A percentile compares a stretch with the other conserved stretches of the same genome.
phyloP scores from a whole-genome alignment of 495 filamentous ascomycete genomes.

The Neurospora pannonica region DNA sequence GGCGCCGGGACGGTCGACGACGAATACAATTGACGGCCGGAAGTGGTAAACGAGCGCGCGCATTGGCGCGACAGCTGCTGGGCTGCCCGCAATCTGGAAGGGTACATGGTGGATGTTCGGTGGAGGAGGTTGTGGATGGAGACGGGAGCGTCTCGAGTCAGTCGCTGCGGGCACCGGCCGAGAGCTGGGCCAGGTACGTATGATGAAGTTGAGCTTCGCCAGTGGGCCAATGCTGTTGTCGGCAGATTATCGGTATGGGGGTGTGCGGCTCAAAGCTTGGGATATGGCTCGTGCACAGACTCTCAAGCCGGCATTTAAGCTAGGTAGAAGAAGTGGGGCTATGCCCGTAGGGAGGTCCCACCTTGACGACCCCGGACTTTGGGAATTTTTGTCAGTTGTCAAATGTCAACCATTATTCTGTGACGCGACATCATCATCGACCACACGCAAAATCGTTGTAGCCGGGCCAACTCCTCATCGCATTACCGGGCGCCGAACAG shows the following conservation, averaged over 20 bases:
- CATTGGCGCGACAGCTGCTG: slow-evolving; percentile 17
- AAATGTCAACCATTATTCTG: background rate
- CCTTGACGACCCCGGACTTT: background rate
- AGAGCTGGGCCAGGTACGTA: slow-evolving; percentile 4
- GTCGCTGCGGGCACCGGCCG: slow-evolving; percentile 1
- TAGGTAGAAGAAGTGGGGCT: background rate
- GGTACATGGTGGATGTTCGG: slow-evolving; percentile 42
- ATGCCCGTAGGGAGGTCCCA: background rate
- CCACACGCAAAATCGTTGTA: background rate
- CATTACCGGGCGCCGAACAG: background rate
- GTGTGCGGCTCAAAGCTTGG: background rate
- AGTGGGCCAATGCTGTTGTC: background rate
- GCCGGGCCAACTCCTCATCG: background rate
- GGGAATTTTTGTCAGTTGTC: background rate
- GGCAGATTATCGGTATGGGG: background rate
- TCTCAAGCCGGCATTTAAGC: background rate
- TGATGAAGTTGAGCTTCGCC: background rate
- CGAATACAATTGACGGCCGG: slow-evolving; percentile 29
- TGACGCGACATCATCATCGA: background rate
- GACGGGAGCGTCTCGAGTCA: slow-evolving; percentile 11
- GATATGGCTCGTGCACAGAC: background rate
- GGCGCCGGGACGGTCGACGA: slow-evolving; percentile 11
- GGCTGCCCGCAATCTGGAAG: slow-evolving; percentile 41
- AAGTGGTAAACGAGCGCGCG: slow-evolving; percentile 25
- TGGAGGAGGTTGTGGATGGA: slow-evolving; percentile 19